Base-by-base conservation (phyloP, 108 stramenopile species). In the Pseudonitzschia delicatissima region DNA sequence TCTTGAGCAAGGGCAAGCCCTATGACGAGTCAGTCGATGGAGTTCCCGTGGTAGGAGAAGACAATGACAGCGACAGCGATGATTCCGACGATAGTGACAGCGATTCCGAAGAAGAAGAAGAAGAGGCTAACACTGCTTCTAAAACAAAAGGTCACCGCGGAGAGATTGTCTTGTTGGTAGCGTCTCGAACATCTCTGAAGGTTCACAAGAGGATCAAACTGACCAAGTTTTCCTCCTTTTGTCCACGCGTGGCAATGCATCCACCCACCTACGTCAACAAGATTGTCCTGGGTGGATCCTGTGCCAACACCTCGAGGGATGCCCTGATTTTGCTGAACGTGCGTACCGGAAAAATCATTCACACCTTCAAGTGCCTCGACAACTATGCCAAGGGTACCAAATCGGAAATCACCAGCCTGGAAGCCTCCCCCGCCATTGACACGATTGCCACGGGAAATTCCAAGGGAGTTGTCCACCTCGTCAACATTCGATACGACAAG, bases 251-350 rank as follows among this genome's bases (percentile, higher is more conserved):
- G 11, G 86, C 85, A 13, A 64, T 88, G 18, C 92, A 93, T 72
- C 92, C 92, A 31, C 77, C 87, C 20, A 88, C 92, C 20, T 93
- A 93, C 72, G 78, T 93, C 42, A 93, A 93, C 78, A 94, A 94
- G 66, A 89, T 94, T 52, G 45, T 94, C 5, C 44, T 91, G 47
- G 88, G 77, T 60, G 87, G 88, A 18, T 66, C 68, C 28, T 68
- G 62, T 49, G 48, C 64, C 34, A 62, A 57, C 26, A 61, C 65
- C n/a, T 64, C 40, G n/a, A 58, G 70, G 40, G 71, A 57, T 28
- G 81, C 87, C 7, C 60, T 93, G 82, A 32, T 84, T 36, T 71
- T 94, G n/a, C 49, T 91, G 45, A 94, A 94, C 65, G 72, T 94
- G 53, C 80, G 84, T 42, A 77, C 82, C 9, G 85, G 83, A 12